phyloP scores from a whole-genome alignment of 495 filamentous ascomycete genomes.

The Parathielavia appendiculata region DNA sequence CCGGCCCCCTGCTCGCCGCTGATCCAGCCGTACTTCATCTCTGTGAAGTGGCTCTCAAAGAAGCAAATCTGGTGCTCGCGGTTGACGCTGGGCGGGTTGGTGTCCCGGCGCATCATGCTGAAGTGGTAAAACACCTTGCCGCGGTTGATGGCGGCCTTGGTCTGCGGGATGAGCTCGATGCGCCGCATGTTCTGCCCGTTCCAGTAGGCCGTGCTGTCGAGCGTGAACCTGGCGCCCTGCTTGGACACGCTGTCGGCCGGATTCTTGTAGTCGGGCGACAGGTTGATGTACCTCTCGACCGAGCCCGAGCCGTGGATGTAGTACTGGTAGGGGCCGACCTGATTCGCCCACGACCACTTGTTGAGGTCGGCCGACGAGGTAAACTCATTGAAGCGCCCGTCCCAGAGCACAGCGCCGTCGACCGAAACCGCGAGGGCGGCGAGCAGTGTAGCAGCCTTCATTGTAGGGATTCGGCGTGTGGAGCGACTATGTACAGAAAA shows the following conservation, averaged over 20 bases:
- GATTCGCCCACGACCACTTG: conserved; percentile 60
- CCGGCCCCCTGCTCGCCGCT: conserved; percentile 46
- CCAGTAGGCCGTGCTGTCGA: conserved; percentile 59
- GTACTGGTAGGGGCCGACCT: conserved; percentile 66
- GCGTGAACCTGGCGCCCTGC: conserved; percentile 63
- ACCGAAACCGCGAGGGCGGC: conserved; percentile 14
- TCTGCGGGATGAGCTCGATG: conserved; percentile 64
- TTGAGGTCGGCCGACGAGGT: conserved; percentile 45
- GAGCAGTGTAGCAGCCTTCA: conserved; percentile 12
- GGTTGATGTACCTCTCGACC: conserved; percentile 56
- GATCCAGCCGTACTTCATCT: conserved; percentile 66
- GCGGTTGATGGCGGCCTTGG: conserved; percentile 53
- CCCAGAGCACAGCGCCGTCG: conserved; percentile 49
- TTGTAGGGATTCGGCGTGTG: not conserved
- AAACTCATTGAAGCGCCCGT: conserved; percentile 58
- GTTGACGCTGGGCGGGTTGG: conserved; percentile 53
- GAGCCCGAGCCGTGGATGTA: conserved; percentile 61
- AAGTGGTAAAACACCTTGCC: conserved; percentile 69
- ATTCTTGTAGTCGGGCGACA: conserved; percentile 56
- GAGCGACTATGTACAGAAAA: not conserved
- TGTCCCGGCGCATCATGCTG: conserved; percentile 52
- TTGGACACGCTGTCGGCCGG: conserved; percentile 56
- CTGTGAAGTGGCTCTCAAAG: conserved; percentile 72
- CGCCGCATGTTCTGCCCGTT: conserved; percentile 54
- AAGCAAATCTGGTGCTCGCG: conserved; percentile 73